Conservation (phyloP, 2,329 filamentous ascomycete genomes). For the Diaporthe nobilis region DNA sequence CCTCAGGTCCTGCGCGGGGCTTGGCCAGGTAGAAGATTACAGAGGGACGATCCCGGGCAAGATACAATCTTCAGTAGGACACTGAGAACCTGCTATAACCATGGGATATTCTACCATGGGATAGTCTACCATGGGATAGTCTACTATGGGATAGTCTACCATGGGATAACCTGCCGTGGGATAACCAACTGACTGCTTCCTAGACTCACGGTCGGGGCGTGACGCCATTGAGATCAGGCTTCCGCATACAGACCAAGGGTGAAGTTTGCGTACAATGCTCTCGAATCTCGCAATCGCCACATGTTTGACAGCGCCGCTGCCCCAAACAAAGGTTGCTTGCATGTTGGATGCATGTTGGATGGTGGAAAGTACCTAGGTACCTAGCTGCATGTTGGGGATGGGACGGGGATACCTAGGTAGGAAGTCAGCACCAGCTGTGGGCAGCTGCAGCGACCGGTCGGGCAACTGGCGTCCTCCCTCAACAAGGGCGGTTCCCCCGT, state of each 20-base stretch:
- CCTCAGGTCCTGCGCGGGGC: too few species aligned
- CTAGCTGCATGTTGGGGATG: not conserved
- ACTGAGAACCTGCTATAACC: too few species aligned
- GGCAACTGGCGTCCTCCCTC: not conserved
- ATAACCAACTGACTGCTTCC: not conserved
- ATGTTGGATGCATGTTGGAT: too few species aligned
- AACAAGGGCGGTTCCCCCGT: not conserved
- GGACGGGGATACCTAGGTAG: not conserved
- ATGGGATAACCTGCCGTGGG: not conserved
- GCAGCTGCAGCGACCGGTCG: not conserved
- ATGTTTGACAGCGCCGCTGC: not conserved
- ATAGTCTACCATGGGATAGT: too few species aligned
- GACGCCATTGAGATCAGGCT: not conserved
- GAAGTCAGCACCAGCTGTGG: slow-evolving; percentile 17
- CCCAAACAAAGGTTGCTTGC: not conserved
- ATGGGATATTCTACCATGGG: not conserved
- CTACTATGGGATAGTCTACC: too few species aligned
- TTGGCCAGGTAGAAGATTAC: too few species aligned
- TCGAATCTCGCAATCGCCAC: not conserved
- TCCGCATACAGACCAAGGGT: not conserved
- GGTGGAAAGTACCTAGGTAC: not conserved
- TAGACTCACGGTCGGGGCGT: not conserved
- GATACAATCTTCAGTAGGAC: too few species aligned
- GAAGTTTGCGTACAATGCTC: too few species aligned
- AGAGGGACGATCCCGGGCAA: too few species aligned